Evolutionary conservation across 2,329 filamentous ascomycete species (phyloP).

Genomic region (Aspergillus versicolor): DNA sequence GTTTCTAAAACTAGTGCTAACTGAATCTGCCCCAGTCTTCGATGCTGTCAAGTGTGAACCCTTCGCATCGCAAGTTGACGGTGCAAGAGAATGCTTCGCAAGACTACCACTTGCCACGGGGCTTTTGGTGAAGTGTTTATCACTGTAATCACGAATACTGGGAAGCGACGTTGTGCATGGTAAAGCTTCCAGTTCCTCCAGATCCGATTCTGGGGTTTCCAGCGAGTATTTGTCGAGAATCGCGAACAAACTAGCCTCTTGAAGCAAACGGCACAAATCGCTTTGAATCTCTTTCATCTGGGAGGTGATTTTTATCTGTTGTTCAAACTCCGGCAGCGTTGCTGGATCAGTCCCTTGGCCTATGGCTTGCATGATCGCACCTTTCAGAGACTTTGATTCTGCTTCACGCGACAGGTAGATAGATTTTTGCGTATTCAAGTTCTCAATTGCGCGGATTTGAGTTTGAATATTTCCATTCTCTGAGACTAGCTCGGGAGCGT

Average conservation of each 20-base stretch:
- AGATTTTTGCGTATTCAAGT: conserved; percentile 29
- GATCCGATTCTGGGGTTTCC: background rate
- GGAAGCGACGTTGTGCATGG: background rate
- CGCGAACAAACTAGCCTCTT: conserved; percentile 29
- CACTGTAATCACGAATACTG: background rate
- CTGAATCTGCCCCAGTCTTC: conserved; percentile 1
- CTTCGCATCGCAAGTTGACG: background rate
- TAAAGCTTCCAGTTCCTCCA: background rate
- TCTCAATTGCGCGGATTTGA: conserved; percentile 39
- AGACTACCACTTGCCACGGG: background rate
- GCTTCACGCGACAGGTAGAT: conserved; percentile 27
- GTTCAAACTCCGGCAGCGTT: conserved; percentile 32
- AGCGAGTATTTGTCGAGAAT: background rate
- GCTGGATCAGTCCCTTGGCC: conserved; percentile 34
- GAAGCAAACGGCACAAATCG: conserved; percentile 35
- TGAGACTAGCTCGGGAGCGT: conserved; percentile 32
- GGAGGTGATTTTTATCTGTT: conserved; percentile 32
- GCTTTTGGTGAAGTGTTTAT: background rate
- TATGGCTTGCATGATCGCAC: conserved; percentile 35
- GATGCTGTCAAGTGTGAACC: background rate
- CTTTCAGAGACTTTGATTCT: conserved; percentile 36
- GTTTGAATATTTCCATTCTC: conserved; percentile 36
- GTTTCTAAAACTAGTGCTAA: conserved; percentile 4
- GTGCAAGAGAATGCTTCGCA: conserved; percentile 1
- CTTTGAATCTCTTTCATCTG: conserved; percentile 35